A percentile compares a stretch with the other conserved stretches of the same genome.
Evolutionary conservation across 2,329 filamentous ascomycete species (phyloP).

Genomic region (Rhexocercosporidium sp.): DNA sequence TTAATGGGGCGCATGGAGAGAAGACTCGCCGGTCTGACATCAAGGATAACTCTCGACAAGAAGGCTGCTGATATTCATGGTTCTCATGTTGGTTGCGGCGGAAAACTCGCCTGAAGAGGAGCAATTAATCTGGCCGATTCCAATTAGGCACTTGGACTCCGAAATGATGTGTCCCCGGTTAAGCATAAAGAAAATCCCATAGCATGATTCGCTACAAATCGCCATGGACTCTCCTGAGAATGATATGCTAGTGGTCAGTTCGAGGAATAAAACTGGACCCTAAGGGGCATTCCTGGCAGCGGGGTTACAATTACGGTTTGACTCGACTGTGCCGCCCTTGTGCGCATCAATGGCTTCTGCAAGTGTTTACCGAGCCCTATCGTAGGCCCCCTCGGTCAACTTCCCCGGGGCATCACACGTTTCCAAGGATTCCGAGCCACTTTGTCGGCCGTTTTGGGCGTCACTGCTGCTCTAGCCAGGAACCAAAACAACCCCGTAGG

Average conservation of each 20-base stretch:
- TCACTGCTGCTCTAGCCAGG: constrained; percentile 17
- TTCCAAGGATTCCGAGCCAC: constrained; percentile 8
- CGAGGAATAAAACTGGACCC: not conserved
- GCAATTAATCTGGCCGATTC: constrained; percentile 4
- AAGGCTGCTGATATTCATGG: not conserved
- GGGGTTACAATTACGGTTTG: constrained; percentile 5
- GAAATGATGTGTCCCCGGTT: not conserved
- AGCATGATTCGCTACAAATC: not conserved
- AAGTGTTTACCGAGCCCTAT: constrained; percentile 17
- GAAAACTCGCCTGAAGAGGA: not conserved
- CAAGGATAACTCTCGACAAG: not conserved
- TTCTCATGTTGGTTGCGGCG: not conserved
- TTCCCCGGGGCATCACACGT: constrained; percentile 4
- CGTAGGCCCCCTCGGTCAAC: not conserved
- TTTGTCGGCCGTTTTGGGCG: not conserved
- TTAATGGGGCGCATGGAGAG: not conserved
- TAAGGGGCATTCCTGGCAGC: not conserved
- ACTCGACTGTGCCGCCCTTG: constrained; percentile 2
- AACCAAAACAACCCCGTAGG: constrained; percentile 11
- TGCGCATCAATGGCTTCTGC: constrained; percentile 7
- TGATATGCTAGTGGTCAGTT: not conserved
- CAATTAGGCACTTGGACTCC: not conserved
- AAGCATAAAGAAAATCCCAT: constrained; percentile 8
- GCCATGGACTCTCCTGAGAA: not conserved
- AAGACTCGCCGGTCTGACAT: constrained; percentile 13